A percentile compares a stretch with the other conserved stretches of the same genome.
Conservation (phyloP, 2,329 filamentous ascomycete genomes). For the Penicillium sp. region DNA sequence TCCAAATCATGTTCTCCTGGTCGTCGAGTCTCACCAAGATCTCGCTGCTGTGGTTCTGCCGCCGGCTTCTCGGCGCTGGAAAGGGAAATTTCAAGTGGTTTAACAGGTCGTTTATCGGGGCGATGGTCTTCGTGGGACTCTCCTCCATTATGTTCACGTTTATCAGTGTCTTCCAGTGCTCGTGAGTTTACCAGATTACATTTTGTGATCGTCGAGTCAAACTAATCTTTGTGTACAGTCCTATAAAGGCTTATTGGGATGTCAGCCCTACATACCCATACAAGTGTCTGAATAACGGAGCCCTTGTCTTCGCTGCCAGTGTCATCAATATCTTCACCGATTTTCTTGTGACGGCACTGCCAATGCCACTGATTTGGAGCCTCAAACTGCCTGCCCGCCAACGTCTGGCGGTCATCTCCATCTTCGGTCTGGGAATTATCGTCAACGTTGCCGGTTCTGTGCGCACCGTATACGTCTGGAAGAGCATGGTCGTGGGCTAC, state of each 20-base stretch:
- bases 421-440: slow-evolving; percentile 41
- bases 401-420: slow-evolving; percentile 40
- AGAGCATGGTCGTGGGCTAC: slow-evolving; percentile 35
- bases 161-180: slow-evolving; percentile 44
- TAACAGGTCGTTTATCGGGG: slow-evolving; percentile 27
- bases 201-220: background rate
- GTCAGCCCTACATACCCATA: slow-evolving; percentile 28
- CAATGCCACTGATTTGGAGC: slow-evolving; percentile 46
- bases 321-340: slow-evolving; percentile 44
- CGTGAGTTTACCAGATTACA: slow-evolving; percentile 31
- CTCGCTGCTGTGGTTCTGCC: slow-evolving; percentile 43
- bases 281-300: slow-evolving; percentile 33
- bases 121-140: slow-evolving; percentile 36
- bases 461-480: slow-evolving; percentile 39
- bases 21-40: slow-evolving; percentile 41
- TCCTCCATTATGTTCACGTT: slow-evolving; percentile 36
- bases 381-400: slow-evolving; percentile 40
- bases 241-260: slow-evolving; percentile 39
- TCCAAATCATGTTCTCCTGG: slow-evolving; percentile 42
- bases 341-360: slow-evolving; percentile 38
- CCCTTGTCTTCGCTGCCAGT: slow-evolving; percentile 38
- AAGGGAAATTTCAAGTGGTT: slow-evolving; percentile 31
- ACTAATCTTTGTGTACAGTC: slow-evolving; percentile 25
- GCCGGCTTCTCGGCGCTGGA: slow-evolving; percentile 33
- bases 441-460: slow-evolving; percentile 40